Base-by-base conservation (phyloP, 495 filamentous ascomycete species). In the Hypoxylon fragiforme region DNA sequence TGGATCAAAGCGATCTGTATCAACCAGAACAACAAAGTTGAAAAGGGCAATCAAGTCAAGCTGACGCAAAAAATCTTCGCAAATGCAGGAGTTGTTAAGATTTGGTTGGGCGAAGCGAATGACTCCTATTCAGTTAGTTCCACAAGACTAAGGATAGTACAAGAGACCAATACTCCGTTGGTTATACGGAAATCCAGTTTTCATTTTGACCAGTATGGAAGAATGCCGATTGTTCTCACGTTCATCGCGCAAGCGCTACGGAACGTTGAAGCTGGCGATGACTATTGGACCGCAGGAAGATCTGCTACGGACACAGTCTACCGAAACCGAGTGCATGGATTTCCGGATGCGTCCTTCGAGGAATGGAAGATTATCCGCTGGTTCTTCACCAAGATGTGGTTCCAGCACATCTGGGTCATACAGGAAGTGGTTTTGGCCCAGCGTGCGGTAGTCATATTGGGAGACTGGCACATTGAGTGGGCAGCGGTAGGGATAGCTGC, bases 1-100 rank as follows among this genome's bases (percentile, higher is more conserved):
- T 72, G 70, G 70, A 44, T 70, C 7, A 66, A 71, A 30, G 53
- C 62, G 30, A 50, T 70, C 24, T 71, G 68, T 44, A 73, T 71
- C 54, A 63, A 70, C 51, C 68, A 73, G 21, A 24, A 6, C 2
- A 47, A 67, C 32, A 54, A 50, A 8, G 47, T 7, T 0, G 63
- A 73, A 35, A 71, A 67, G 22, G 38, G 18, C 0, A 30, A 44
- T 1, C 62, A 69, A 18, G 62, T 70, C 9, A 68, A 54, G 7
- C 38, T 50, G 26, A 72, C 70, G 63, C 54, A 69, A 34, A 20
- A 49, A 28, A 60, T 66, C 18, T 70, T 67, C 32, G 14, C 51
- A 32, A 40, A 56, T n/a, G 51, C 51, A 14, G 16, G 20, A 15
- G 40, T 32, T 0, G 57, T 61, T 2, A 50, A 46, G 45, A 47